Conservation (phyloP, 192 early-diverging fungal species). For the Dimargaris cristalligena region DNA sequence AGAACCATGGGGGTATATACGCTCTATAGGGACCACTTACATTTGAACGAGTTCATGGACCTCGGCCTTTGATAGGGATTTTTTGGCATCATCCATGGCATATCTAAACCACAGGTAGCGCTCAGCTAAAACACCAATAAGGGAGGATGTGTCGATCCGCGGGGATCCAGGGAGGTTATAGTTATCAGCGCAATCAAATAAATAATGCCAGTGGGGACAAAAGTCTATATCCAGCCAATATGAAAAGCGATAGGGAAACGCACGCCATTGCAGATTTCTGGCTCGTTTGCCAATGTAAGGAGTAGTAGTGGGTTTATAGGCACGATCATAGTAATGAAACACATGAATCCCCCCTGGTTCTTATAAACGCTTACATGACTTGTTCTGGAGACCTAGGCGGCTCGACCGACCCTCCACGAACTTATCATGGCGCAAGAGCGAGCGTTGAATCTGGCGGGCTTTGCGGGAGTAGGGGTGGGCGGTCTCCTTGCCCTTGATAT, state of each 20-base stretch:
- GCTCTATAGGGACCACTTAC: constrained; percentile 18
- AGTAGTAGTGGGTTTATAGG: no score
- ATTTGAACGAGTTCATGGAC: constrained; percentile 29
- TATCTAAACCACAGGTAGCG: constrained; percentile 48
- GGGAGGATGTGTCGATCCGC: not conserved
- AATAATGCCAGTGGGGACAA: no score
- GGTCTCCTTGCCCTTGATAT: constrained; percentile 39
- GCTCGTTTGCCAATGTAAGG: no score
- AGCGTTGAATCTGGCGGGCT: constrained; percentile 44
- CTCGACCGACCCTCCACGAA: constrained; percentile 25
- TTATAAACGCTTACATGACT: constrained; percentile 9
- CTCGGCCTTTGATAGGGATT: constrained; percentile 19
- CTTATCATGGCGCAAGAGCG: constrained; percentile 35
- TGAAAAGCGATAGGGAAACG: no score
- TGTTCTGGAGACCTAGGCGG: constrained; percentile 17
- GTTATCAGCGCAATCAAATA: constrained; percentile 4
- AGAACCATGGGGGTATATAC: not conserved
- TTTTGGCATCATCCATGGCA: constrained; percentile 28
- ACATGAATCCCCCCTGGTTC: no score
- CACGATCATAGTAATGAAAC: no score
- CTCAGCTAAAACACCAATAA: constrained; percentile 23
- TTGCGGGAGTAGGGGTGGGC: constrained; percentile 66
- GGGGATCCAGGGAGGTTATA: not conserved
- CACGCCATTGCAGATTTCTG: no score
- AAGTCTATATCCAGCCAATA: no score